Percentiles rank a stretch among this genome's conserved stretches.
Conservation (phyloP, 805 yeast genomes). For the Groenewaldozyma salmanticensis region DNA sequence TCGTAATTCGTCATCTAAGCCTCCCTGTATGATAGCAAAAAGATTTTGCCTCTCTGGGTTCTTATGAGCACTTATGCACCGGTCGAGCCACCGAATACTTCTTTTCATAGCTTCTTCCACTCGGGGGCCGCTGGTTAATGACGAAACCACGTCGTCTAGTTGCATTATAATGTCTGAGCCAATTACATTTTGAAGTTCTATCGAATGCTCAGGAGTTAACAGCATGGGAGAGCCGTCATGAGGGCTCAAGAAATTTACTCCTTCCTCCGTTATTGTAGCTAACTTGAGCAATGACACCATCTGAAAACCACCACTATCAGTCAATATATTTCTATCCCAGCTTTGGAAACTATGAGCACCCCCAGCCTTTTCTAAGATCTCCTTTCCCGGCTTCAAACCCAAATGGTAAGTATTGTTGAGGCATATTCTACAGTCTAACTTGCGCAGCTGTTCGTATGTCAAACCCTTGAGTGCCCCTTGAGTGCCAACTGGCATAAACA, state of each 20-base stretch:
- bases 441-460: constrained; percentile 33
- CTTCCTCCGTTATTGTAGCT: constrained; percentile 38
- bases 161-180: constrained; percentile 41
- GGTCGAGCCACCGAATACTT: constrained; percentile 35
- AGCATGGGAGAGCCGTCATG: constrained; percentile 39
- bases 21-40: constrained; percentile 38
- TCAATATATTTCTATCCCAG: constrained; percentile 35
- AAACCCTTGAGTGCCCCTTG: constrained; percentile 38
- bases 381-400: constrained; percentile 36
- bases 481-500: constrained; percentile 40
- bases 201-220: constrained; percentile 39
- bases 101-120: constrained; percentile 38
- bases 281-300: constrained; percentile 37
- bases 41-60: constrained; percentile 34
- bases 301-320: constrained; percentile 39
- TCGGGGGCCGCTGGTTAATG: constrained; percentile 36
- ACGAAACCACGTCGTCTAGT: constrained; percentile 36
- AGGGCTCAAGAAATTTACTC: constrained; percentile 36
- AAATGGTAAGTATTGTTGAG: constrained; percentile 37
- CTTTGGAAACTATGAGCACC: constrained; percentile 35
- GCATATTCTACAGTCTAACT: constrained; percentile 33
- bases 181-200: constrained; percentile 34
- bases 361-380: constrained; percentile 32
- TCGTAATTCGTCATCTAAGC: constrained; percentile 32
- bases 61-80: constrained; percentile 36